Conservation (phyloP, 768 basidiomycete species). For the Suillus variegatus region DNA sequence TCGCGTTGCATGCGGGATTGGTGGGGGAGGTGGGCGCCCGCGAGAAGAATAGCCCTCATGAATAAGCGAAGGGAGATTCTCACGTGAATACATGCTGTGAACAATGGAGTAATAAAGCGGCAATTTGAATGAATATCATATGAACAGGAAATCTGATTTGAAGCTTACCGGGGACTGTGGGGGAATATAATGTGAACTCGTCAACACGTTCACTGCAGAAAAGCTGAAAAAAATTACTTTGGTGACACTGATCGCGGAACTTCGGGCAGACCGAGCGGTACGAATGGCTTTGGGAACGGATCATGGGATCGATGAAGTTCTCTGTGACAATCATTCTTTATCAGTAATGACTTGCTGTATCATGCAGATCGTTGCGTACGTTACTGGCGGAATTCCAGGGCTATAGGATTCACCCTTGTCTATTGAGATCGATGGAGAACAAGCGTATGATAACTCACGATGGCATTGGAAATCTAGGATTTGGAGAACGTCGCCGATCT, state of each 20-base stretch:
- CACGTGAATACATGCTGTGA: slow-evolving; percentile 21
- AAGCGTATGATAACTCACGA: slow-evolving; percentile 19
- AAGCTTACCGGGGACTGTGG: slow-evolving; percentile 27
- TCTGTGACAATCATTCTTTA: neutral
- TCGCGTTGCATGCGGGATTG: slow-evolving; percentile 16
- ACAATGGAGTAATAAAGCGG: slow-evolving; percentile 1
- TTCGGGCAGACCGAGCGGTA: slow-evolving; percentile 20
- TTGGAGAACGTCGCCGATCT: slow-evolving; percentile 16
- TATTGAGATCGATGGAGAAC: neutral
- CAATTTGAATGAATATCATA: slow-evolving; percentile 10
- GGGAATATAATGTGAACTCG: slow-evolving; percentile 9
- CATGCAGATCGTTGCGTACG: slow-evolving; percentile 11
- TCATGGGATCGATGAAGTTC: slow-evolving; percentile 19
- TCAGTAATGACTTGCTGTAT: neutral
- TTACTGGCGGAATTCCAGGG: slow-evolving; percentile 13
- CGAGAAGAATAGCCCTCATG: slow-evolving; percentile 1
- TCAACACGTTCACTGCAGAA: slow-evolving; percentile 5
- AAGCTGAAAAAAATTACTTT: slow-evolving; percentile 18
- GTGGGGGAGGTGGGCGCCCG: neutral
- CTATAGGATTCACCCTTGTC: slow-evolving; percentile 16
- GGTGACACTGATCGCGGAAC: slow-evolving; percentile 17
- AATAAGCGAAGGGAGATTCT: slow-evolving; percentile 20
- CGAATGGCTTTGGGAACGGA: slow-evolving; percentile 18
- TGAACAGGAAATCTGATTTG: slow-evolving; percentile 10
- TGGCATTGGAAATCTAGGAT: slow-evolving; percentile 15